These are phyloP conservation scores for Lentinus tigrinus DNA, from an alignment of 768 basidiomycete genomes.

Conservation along the genomic window DNA sequence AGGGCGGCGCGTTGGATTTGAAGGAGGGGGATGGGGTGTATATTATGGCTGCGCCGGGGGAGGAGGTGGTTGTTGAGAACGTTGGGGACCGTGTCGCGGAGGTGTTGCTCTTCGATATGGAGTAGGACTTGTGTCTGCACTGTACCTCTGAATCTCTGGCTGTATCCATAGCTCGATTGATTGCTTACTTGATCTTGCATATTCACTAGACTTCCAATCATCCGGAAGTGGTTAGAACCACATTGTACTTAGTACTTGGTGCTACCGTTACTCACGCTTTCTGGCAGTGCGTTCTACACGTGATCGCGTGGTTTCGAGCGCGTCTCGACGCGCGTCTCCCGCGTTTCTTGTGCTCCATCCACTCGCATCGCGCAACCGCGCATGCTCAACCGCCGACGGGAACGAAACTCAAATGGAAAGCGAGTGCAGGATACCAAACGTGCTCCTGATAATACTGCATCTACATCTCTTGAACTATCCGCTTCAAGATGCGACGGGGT, in stretches of 20 bases:
- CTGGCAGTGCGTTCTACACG: background rate
- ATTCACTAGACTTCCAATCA: too few relatives aligned
- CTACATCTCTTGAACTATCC: constrained; percentile 54
- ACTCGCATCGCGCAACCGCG: background rate
- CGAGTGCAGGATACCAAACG: constrained; percentile 31
- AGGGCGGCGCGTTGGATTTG: constrained; percentile 47
- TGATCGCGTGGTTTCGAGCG: constrained; percentile 1
- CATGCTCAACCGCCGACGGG: too few relatives aligned
- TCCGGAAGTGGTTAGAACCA: too few relatives aligned
- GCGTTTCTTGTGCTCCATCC: background rate
- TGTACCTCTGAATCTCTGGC: background rate
- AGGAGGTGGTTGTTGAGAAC: constrained; percentile 55
- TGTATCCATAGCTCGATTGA: background rate
- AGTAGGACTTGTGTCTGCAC: constrained; percentile 1
- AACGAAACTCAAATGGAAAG: background rate
- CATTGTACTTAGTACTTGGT: too few relatives aligned
- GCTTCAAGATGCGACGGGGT: constrained; percentile 45
- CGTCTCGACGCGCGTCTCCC: background rate
- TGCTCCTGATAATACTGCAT: constrained; percentile 51
- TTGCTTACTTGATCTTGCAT: too few relatives aligned
- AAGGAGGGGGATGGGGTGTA: constrained; percentile 91
- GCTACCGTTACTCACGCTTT: too few relatives aligned
- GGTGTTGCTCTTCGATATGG: constrained; percentile 70
- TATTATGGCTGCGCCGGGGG: constrained; percentile 47
- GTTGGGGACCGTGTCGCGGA: constrained; percentile 67